A percentile compares a stretch with the other conserved stretches of the same genome.
Evolutionary conservation across 805 yeast species (phyloP).

Genomic region (Starmerella sirachaensis): DNA sequence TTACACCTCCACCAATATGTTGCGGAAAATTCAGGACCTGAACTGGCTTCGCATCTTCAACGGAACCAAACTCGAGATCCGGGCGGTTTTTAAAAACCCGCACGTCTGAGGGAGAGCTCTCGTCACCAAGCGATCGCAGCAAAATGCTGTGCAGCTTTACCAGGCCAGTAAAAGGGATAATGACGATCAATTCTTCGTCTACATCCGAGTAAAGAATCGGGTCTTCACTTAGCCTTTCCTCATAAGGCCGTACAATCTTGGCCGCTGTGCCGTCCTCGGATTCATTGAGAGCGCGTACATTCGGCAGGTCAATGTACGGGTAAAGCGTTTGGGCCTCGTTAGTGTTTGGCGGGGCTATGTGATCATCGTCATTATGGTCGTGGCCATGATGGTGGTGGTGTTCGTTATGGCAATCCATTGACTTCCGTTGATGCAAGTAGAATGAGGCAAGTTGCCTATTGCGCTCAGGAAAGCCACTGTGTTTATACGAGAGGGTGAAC

Average conservation of each 20-base stretch:
- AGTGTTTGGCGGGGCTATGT: slow-evolving; percentile 59
- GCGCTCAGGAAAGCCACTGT: not conserved
- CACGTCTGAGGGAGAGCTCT: slow-evolving; percentile 56
- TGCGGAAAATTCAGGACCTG: slow-evolving; percentile 52
- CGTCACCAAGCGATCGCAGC: slow-evolving; percentile 50
- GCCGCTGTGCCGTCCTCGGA: slow-evolving; percentile 40
- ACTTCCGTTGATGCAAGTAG: too few species aligned
- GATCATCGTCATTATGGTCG: slow-evolving; percentile 29
- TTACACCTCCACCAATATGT: slow-evolving; percentile 32
- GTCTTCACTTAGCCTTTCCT: slow-evolving; percentile 38
- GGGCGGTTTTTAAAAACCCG: slow-evolving; percentile 61
- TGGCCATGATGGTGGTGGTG: slow-evolving; percentile 15
- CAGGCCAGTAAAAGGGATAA: slow-evolving; percentile 66
- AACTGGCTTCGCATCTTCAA: slow-evolving; percentile 38
- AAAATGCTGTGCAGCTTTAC: slow-evolving; percentile 66
- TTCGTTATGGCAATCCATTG: slow-evolving; percentile 25
- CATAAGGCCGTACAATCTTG: slow-evolving; percentile 42
- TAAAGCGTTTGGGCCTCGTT: slow-evolving; percentile 52
- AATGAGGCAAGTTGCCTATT: too few species aligned
- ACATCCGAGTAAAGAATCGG: slow-evolving; percentile 51
- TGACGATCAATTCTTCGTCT: slow-evolving; percentile 66
- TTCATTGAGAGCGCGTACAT: slow-evolving; percentile 53
- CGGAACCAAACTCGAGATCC: slow-evolving; percentile 61
- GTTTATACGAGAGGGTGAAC: not conserved
- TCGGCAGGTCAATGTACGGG: slow-evolving; percentile 46